Evolutionary conservation across 2,329 filamentous ascomycete species (phyloP), one percentile per base, ranked within the genome.

Genomic region (Ophiostoma sp.): DNA sequence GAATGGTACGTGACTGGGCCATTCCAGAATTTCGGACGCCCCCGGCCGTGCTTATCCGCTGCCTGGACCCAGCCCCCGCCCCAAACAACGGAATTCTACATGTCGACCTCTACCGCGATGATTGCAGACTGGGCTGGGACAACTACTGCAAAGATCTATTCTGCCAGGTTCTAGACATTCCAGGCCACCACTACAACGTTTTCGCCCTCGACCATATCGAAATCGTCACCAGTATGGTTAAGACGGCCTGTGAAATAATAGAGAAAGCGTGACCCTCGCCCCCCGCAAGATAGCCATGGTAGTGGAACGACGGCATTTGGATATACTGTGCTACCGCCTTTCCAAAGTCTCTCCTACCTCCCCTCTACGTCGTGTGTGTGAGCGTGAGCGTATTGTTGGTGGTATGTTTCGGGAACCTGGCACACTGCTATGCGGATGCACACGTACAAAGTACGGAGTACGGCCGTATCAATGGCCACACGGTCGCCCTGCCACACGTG

Each of bases 141-240:
- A 69, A 75, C 9, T 87, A 89, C 61, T 79, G 83, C 28, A 80
- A 80, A 36, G 79, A 79, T 28, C 81, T 88, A 76, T 82, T 89
- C 12, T 78, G 79, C 33, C 78, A 82, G 15, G 81, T 87, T 1
- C 74, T 87, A n/a, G 83, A 86, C 12, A 80, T 88, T 1, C 81
- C 86, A 0, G 86, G 87, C 0, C 82, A 88, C 73, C 87, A 89
- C 75, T 89, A 85, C 75, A 82, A 82, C 71, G 79, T 87, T 52
- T 87, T 87, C 76, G 78, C 78, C 1, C 78, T 77, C 48, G 76
- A 77, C 0, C 75, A 78, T 4, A 72, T 81, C 19, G 78, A 78
- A 0, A 72, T 70, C 0, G 77, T 80, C 1, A 80, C 79, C 1
- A 75, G 74, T 33, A 77, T 74, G 69, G 70, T 83, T 33, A 78